Evolutionary conservation across 495 filamentous ascomycete genomes (phyloP).

Genomic region (Xanthoparmelia taractica): DNA sequence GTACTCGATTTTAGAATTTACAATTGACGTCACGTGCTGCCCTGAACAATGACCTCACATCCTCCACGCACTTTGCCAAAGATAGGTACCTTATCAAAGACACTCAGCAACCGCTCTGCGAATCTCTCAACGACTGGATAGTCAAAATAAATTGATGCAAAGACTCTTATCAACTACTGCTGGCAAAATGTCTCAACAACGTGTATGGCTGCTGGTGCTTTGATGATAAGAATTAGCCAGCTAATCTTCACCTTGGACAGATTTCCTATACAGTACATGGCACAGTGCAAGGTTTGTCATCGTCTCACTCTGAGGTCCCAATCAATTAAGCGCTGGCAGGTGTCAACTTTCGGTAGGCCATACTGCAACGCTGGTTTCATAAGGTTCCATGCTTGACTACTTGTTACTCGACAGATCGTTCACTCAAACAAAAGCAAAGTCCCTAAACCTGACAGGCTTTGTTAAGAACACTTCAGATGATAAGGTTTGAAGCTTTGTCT

Average conservation of each 20-base stretch:
- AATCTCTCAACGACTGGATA: not conserved
- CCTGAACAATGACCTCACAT: conserved; percentile 5
- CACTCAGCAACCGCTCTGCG: not conserved
- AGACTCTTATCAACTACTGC: conserved; percentile 8
- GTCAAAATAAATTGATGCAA: not conserved
- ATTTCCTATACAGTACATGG: conserved; percentile 47
- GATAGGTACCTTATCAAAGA: not conserved
- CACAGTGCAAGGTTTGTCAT: conserved; percentile 42
- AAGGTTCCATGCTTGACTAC: conserved; percentile 12
- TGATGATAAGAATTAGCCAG: not conserved
- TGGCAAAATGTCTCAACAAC: conserved; percentile 18
- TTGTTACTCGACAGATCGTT: conserved; percentile 48
- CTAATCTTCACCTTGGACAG: conserved; percentile 23
- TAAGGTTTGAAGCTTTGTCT: conserved; percentile 41
- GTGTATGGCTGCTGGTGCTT: not conserved
- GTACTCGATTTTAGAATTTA: not conserved
- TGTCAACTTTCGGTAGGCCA: conserved; percentile 60
- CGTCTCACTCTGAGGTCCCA: not conserved
- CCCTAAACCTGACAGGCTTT: conserved; percentile 64
- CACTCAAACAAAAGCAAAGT: conserved; percentile 58
- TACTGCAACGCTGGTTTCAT: not conserved
- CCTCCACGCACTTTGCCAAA: not conserved
- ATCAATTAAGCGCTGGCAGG: conserved; percentile 36
- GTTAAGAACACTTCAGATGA: conserved; percentile 69
- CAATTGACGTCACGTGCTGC: conserved; percentile 10